Evolutionary conservation across 208 protist genomes (phyloP).

Genomic region (Crithidia brevicula): DNA sequence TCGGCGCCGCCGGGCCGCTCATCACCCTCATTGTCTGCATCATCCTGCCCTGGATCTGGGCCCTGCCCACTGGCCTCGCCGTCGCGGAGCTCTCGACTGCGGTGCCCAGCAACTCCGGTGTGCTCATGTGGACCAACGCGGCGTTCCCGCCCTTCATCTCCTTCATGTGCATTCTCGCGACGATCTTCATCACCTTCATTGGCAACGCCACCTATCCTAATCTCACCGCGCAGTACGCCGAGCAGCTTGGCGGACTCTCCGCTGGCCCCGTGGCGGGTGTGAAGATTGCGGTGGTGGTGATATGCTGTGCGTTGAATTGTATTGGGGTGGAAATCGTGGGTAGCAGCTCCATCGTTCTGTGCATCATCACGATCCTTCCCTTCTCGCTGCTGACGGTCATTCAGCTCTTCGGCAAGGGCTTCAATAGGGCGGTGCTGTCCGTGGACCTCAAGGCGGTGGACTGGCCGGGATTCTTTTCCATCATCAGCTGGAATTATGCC

Average conservation of each 20-base stretch:
- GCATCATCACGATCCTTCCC: slow-evolving; percentile 64
- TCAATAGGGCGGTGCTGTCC: slow-evolving; percentile 71
- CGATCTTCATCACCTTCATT: slow-evolving; percentile 85
- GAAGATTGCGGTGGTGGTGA: slow-evolving; percentile 65
- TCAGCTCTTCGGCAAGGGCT: slow-evolving; percentile 69
- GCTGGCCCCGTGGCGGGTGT: slow-evolving; percentile 42
- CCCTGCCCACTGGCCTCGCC: slow-evolving; percentile 76
- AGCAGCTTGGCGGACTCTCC: slow-evolving; percentile 39
- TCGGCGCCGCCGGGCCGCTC: slow-evolving; percentile 75
- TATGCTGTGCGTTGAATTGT: slow-evolving; percentile 78
- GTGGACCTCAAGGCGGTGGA: slow-evolving; percentile 57
- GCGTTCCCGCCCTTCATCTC: slow-evolving; percentile 78
- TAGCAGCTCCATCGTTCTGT: slow-evolving; percentile 61
- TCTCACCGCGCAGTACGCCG: slow-evolving; percentile 75
- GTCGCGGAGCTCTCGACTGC: slow-evolving; percentile 83
- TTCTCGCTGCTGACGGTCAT: slow-evolving; percentile 75
- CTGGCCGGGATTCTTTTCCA: slow-evolving; percentile 79
- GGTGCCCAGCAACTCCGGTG: slow-evolving; percentile 85
- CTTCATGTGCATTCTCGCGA: slow-evolving; percentile 74
- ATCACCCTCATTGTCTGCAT: slow-evolving; percentile 81
- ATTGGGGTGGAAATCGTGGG: slow-evolving; percentile 82
- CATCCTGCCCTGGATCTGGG: slow-evolving; percentile 82
- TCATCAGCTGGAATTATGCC: slow-evolving; percentile 90
- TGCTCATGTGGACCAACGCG: slow-evolving; percentile 89
- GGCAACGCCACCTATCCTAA: slow-evolving; percentile 86